A percentile compares a stretch with the other conserved stretches of the same genome.
Evolutionary conservation across 768 basidiomycete species (phyloP).

Genomic region (Trametes coccinea): DNA sequence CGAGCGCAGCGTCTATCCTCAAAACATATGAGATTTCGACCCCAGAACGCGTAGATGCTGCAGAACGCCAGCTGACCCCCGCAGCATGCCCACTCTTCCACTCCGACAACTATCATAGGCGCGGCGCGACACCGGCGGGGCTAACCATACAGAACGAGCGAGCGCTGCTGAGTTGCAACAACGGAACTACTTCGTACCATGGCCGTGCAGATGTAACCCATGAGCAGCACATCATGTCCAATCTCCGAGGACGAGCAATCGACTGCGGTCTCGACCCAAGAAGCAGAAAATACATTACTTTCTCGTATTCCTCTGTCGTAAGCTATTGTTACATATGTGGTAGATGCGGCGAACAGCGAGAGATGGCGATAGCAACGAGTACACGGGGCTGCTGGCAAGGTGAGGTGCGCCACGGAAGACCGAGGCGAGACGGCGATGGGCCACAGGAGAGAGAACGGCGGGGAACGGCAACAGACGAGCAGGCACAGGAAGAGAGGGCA

Average conservation of each 20-base stretch:
- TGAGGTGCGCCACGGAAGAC: conserved; percentile 9
- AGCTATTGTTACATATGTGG: conserved; percentile 28
- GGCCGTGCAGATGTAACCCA: not conserved
- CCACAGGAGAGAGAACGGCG: not conserved
- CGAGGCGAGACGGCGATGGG: conserved; percentile 9
- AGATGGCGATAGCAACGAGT: conserved; percentile 31
- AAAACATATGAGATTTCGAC: not conserved
- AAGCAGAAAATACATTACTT: conserved; percentile 24
- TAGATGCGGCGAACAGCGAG: conserved; percentile 31
- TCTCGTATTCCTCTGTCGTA: conserved; percentile 28
- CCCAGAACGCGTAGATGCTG: not conserved
- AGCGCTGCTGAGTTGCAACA: not conserved
- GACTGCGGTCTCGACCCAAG: not conserved
- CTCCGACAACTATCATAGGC: not conserved
- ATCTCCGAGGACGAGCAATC: too few relatives aligned
- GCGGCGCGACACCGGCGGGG: not conserved
- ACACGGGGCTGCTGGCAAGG: conserved; percentile 24
- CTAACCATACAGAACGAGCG: not conserved
- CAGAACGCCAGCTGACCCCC: too few relatives aligned
- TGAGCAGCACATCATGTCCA: not conserved
- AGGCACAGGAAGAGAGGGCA: conserved; percentile 14
- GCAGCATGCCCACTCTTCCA: not conserved
- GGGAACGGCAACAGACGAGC: conserved; percentile 12
- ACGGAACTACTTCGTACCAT: not conserved
- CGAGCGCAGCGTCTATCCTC: not conserved